Conservation (phyloP, 1,284 basidiomycete species). For the Athelia sp. region DNA sequence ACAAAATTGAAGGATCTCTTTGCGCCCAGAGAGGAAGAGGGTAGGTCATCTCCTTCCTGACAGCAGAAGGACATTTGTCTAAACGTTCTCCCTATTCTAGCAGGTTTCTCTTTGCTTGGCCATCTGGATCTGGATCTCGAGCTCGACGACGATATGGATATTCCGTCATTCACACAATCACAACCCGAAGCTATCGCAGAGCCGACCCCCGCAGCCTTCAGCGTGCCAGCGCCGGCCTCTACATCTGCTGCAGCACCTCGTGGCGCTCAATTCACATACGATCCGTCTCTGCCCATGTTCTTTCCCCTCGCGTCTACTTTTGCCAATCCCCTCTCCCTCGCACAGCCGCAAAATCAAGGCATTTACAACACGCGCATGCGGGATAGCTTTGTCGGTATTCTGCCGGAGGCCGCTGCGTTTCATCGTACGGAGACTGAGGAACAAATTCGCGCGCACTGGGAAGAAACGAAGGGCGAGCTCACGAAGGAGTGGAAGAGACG, state of each 20-base stretch:
- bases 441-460: conserved; percentile 69
- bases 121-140: conserved; percentile 65
- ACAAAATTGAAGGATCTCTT: conserved; percentile 62
- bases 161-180: conserved; percentile 21
- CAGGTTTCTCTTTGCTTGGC: conserved; percentile 60
- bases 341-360: conserved; percentile 14
- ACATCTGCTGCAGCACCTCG: background rate
- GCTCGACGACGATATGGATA: conserved; percentile 52
- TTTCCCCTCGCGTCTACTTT: conserved; percentile 42
- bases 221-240: conserved; percentile 10
- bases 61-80: background rate
- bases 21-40: conserved; percentile 59
- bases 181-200: conserved; percentile 9
- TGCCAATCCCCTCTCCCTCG: conserved; percentile 8
- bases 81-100: conserved; percentile 15
- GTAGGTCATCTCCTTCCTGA: conserved; percentile 25
- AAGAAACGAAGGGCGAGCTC: conserved; percentile 60
- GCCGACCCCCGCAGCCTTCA: conserved; percentile 7
- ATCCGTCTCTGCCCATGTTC: conserved; percentile 54
- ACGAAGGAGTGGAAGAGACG: conserved; percentile 80
- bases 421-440: conserved; percentile 50
- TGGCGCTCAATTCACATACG: conserved; percentile 28
- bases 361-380: conserved; percentile 13
- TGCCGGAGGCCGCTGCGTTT: conserved; percentile 37
- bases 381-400: conserved; percentile 28